These are phyloP conservation scores for Martiniozyma abietophila DNA, from an alignment of 805 yeast genomes.

Conservation along the genomic window DNA sequence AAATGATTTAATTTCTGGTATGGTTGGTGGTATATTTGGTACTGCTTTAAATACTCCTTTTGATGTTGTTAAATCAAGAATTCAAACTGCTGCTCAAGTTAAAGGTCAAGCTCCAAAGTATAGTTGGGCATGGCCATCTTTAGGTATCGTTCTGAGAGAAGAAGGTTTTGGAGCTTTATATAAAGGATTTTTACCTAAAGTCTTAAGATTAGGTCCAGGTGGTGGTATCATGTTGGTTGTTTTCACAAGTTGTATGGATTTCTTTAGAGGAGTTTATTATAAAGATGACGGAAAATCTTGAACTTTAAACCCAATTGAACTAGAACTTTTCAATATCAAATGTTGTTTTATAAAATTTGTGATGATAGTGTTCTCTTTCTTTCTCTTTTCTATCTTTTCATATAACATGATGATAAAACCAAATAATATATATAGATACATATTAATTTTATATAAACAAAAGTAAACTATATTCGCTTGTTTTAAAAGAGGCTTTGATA, in stretches of 20 bases:
- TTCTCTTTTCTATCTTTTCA: too few species aligned
- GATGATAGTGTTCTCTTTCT: too few species aligned
- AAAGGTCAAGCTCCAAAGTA: slow-evolving; percentile 79
- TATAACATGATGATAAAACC: too few species aligned
- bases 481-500: too few species aligned
- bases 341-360: too few species aligned
- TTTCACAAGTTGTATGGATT: slow-evolving; percentile 91
- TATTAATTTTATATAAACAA: too few species aligned
- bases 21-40: slow-evolving; percentile 95
- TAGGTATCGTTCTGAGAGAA: slow-evolving; percentile 66
- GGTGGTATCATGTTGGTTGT: slow-evolving; percentile 97
- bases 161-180: slow-evolving; percentile 90
- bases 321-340: too few species aligned
- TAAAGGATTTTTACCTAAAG: slow-evolving; percentile 96
- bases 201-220: slow-evolving; percentile 96
- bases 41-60: slow-evolving; percentile 94
- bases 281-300: slow-evolving; percentile 15
- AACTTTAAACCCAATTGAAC: too few species aligned
- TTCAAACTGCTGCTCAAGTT: slow-evolving; percentile 61
- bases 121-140: slow-evolving; percentile 84
- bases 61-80: slow-evolving; percentile 94
- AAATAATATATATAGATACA: too few species aligned
- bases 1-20: slow-evolving; percentile 85
- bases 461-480: too few species aligned
- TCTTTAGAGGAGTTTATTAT: slow-evolving; percentile 58